These are phyloP conservation scores for Fusarium mundagurra DNA, from an alignment of 2,329 filamentous ascomycete species.

Conservation along the genomic window DNA sequence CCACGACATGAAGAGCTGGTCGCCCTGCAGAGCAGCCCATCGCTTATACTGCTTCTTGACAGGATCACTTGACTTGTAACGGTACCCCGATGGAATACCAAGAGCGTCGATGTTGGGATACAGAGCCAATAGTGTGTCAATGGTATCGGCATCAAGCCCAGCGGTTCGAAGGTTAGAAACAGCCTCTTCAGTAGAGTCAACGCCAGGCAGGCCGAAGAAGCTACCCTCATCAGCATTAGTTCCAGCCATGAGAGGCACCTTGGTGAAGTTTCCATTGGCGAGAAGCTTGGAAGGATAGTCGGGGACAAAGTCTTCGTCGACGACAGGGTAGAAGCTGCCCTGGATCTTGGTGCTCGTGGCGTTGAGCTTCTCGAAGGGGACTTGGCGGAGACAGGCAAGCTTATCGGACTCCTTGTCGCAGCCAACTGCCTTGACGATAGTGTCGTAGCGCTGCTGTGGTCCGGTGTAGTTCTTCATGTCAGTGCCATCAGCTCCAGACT, in stretches of 20 bases:
- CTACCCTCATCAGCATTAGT: slow-evolving; percentile 73
- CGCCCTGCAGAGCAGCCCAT: slow-evolving; percentile 61
- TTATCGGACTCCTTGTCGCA: slow-evolving; percentile 36
- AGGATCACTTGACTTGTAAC: slow-evolving; percentile 11
- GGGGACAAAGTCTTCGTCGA: slow-evolving; percentile 53
- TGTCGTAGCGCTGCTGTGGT: slow-evolving; percentile 28
- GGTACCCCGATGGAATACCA: slow-evolving; percentile 27
- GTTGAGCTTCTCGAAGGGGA: slow-evolving; percentile 35
- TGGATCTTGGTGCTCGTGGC: slow-evolving; percentile 21
- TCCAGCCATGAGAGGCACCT: slow-evolving; percentile 70
- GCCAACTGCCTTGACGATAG: slow-evolving; percentile 37
- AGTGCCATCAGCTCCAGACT: slow-evolving; percentile 55
- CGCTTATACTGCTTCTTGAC: slow-evolving; percentile 59
- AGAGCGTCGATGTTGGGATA: slow-evolving; percentile 38
- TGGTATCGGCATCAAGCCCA: slow-evolving; percentile 17
- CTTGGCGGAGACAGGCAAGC: slow-evolving; percentile 45
- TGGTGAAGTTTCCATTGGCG: slow-evolving; percentile 66
- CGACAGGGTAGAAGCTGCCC: slow-evolving; percentile 28
- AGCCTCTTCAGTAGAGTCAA: slow-evolving; percentile 39
- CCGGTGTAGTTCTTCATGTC: slow-evolving; percentile 31
- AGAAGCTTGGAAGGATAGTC: slow-evolving; percentile 61
- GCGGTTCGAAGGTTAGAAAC: not conserved
- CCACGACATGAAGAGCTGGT: slow-evolving; percentile 63
- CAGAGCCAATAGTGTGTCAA: slow-evolving; percentile 24
- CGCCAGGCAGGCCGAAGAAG: slow-evolving; percentile 60